A percentile compares a stretch with the other conserved stretches of the same genome.
These are phyloP conservation scores for Spathaspora girioi DNA, from an alignment of 805 yeast genomes.

Conservation along the genomic window DNA sequence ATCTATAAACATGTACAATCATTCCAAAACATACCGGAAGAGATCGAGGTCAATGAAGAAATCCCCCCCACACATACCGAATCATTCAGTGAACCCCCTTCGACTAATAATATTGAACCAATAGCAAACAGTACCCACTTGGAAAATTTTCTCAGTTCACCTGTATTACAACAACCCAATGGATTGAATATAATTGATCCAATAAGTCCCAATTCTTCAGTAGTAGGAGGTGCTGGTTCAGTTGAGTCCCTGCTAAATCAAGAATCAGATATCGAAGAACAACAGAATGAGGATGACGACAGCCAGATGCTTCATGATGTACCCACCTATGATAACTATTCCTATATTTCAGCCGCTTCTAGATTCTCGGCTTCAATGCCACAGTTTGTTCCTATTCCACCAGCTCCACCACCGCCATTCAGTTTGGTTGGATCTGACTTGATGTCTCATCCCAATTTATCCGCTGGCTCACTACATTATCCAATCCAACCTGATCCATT, in stretches of 20 bases:
- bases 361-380: background rate
- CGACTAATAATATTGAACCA: background rate
- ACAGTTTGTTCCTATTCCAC: background rate
- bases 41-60: conserved; percentile 1
- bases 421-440: background rate
- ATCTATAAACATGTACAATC: background rate
- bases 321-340: background rate
- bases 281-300: background rate
- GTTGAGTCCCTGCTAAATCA: background rate
- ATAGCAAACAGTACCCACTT: conserved; percentile 2
- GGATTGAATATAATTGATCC: conserved; percentile 6
- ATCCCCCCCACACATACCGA: background rate
- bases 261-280: conserved; percentile 1
- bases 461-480: conserved; percentile 5
- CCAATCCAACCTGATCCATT: conserved; percentile 25
- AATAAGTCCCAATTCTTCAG: conserved; percentile 8
- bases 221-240: conserved; percentile 1
- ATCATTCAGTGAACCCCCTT: background rate
- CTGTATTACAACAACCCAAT: background rate
- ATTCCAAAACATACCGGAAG: conserved; percentile 3
- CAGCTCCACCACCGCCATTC: conserved; percentile 1
- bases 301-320: background rate
- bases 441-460: background rate
- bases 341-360: conserved; percentile 2
- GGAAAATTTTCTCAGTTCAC: conserved; percentile 4